Percentiles rank a stretch among this genome's conserved stretches.
These are phyloP conservation scores for Chionographis japonica DNA, from an alignment of 106 monocot genomes.

Conservation along the genomic window DNA sequence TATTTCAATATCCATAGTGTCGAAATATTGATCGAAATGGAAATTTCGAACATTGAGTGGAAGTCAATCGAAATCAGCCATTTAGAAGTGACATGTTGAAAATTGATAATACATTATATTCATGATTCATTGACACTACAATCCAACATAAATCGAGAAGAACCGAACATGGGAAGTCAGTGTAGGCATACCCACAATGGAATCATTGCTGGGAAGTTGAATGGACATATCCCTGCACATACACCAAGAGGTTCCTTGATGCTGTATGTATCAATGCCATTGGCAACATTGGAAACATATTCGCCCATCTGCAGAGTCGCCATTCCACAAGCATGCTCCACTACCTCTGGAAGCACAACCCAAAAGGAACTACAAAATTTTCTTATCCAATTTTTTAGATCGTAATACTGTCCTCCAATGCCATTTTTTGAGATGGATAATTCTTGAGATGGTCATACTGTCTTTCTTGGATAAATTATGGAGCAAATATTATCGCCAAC, in stretches of 20 bases:
- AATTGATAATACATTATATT: too few species aligned
- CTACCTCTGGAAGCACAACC: constrained; percentile 70
- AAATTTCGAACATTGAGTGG: too few species aligned
- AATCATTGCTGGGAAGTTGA: constrained; percentile 99
- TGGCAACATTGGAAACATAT: constrained; percentile 78
- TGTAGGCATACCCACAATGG: constrained; percentile 82
- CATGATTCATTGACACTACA: not conserved
- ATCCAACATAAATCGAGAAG: not conserved
- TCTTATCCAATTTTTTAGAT: not conserved
- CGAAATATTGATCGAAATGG: too few species aligned
- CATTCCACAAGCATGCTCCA: constrained; percentile 99
- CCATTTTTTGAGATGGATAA: too few species aligned
- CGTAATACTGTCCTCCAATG: not conserved
- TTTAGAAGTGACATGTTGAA: too few species aligned
- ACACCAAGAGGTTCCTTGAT: constrained; percentile 95
- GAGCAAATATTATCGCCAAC: too few species aligned
- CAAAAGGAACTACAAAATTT: not conserved
- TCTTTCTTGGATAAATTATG: too few species aligned
- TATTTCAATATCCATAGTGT: too few species aligned
- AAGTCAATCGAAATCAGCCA: too few species aligned
- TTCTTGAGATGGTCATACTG: too few species aligned
- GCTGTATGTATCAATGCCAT: constrained; percentile 88
- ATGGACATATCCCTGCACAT: constrained; percentile 98
- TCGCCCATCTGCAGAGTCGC: constrained; percentile 95
- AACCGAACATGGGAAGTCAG: not conserved